phyloP scores from a whole-genome alignment of 2,329 filamentous ascomycete genomes.

The Biscogniauxia marginata region DNA sequence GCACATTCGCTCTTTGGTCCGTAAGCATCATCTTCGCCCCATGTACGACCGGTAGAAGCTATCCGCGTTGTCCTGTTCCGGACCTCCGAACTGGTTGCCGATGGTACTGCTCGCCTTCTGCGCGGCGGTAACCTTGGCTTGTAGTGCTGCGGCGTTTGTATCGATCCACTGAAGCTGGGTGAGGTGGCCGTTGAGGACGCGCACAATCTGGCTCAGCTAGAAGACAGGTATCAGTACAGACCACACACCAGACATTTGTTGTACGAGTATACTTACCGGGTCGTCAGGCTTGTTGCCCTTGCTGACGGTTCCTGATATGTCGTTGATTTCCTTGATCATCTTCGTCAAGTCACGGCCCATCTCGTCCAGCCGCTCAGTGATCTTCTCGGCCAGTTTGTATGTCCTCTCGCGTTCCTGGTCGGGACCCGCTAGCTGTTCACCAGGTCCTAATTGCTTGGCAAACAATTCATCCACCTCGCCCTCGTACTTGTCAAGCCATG shows the following conservation, averaged over 20 bases:
- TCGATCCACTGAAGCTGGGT: slow-evolving; percentile 93
- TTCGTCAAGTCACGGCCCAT: slow-evolving; percentile 90
- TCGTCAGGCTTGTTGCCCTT: slow-evolving; percentile 88
- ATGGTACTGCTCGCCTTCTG: slow-evolving; percentile 73
- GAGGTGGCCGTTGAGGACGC: slow-evolving; percentile 90
- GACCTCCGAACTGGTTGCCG: slow-evolving; percentile 55
- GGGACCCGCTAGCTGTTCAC: slow-evolving; percentile 77
- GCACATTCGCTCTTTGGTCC: no score
- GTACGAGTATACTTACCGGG: slow-evolving; percentile 56
- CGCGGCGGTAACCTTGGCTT: slow-evolving; percentile 77
- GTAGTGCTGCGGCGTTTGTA: slow-evolving; percentile 74
- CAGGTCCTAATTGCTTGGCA: slow-evolving; percentile 70
- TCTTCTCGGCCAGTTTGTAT: slow-evolving; percentile 92
- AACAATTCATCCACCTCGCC: slow-evolving; percentile 88
- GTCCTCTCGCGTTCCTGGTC: slow-evolving; percentile 95
- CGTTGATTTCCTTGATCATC: slow-evolving; percentile 99
- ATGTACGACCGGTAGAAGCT: slow-evolving; percentile 90
- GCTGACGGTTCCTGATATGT: slow-evolving; percentile 82
- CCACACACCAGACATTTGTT: no score
- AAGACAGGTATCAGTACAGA: slow-evolving; percentile 15
- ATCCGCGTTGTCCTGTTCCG: slow-evolving; percentile 72
- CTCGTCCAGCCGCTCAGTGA: slow-evolving; percentile 86
- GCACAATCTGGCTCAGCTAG: slow-evolving; percentile 90
- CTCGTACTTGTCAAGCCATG: slow-evolving; percentile 89
- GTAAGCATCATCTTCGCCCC: slow-evolving; percentile 58